These are phyloP conservation scores for Cutaneotrichosporon sp. DNA, from an alignment of 1,284 basidiomycete species.

Conservation along the genomic window DNA sequence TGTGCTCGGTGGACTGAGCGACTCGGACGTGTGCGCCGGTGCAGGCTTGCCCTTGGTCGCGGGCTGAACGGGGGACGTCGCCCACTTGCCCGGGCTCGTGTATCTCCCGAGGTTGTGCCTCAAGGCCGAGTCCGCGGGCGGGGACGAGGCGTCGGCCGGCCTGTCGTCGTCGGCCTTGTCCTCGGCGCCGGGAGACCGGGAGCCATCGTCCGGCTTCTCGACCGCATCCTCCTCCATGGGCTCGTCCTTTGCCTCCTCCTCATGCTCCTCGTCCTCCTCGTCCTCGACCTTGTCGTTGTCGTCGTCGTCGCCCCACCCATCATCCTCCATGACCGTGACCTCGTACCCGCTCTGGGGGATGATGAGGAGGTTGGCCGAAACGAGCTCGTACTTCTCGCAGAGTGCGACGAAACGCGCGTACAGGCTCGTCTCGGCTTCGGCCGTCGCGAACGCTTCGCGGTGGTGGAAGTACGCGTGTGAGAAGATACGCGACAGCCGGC, in stretches of 20 bases:
- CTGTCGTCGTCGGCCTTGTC: slow-evolving; percentile 4
- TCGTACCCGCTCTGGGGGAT: slow-evolving; percentile 59
- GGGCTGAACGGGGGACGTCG: slow-evolving; percentile 20
- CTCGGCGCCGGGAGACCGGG: background rate
- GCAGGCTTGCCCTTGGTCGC: slow-evolving; percentile 25
- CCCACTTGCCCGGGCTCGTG: slow-evolving; percentile 20
- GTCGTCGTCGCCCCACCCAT: slow-evolving; percentile 26
- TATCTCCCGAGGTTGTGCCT: slow-evolving; percentile 9
- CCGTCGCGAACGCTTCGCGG: slow-evolving; percentile 66
- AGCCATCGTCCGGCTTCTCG: background rate
- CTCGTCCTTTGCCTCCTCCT: background rate
- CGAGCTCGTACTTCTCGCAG: slow-evolving; percentile 76
- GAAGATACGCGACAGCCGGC: slow-evolving; percentile 87
- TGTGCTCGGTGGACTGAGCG: slow-evolving; percentile 19
- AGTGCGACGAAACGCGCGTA: slow-evolving; percentile 89
- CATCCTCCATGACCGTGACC: slow-evolving; percentile 15
- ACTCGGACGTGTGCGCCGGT: slow-evolving; percentile 20
- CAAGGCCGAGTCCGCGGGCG: slow-evolving; percentile 2
- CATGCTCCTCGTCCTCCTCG: slow-evolving; percentile 1
- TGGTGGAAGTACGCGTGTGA: slow-evolving; percentile 95
- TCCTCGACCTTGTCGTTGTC: slow-evolving; percentile 16
- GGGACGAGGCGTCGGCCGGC: background rate
- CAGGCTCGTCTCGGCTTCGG: slow-evolving; percentile 75
- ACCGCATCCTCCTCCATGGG: slow-evolving; percentile 1
- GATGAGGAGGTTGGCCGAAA: slow-evolving; percentile 72